phyloP scores from a whole-genome alignment of 176 grass and related monocot genomes.

The Avena insularis region DNA sequence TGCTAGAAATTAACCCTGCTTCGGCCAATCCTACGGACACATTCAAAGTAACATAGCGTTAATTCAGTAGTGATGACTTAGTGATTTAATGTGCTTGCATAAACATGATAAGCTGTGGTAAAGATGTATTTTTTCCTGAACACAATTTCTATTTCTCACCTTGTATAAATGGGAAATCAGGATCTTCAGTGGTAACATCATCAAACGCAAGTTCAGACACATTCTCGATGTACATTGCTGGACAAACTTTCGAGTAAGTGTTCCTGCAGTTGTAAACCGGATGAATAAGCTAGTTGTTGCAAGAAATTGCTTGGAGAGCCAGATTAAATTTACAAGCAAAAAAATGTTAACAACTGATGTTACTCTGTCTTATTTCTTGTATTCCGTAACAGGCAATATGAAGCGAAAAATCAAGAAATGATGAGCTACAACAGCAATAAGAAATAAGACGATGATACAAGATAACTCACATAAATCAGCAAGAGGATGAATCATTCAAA shows the following conservation, averaged over 20 bases:
- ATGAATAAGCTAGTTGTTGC: constrained; percentile 36
- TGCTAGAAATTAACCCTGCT: constrained; percentile 88
- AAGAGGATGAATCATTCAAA: constrained; percentile 16
- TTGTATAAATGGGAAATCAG: constrained; percentile 91
- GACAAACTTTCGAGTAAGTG: constrained; percentile 90
- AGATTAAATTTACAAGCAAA: constrained; percentile 5
- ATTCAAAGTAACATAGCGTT: constrained; percentile 31
- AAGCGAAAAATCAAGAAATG: constrained; percentile 1
- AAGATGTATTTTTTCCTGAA: constrained; percentile 30
- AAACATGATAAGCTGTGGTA: constrained; percentile 35
- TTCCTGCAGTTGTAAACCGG: constrained; percentile 61
- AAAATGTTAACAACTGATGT: not conserved
- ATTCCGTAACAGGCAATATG: constrained; percentile 7
- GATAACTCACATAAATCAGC: constrained; percentile 33
- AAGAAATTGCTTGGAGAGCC: not conserved
- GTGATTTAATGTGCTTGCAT: not conserved
- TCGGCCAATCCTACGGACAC: constrained; percentile 81
- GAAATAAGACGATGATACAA: not conserved
- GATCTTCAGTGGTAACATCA: constrained; percentile 84
- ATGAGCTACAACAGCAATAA: not conserved
- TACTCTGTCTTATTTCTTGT: not conserved
- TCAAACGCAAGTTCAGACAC: constrained; percentile 94
- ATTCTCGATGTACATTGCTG: constrained; percentile 98
- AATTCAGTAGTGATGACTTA: constrained; percentile 22
- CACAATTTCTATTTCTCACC: constrained; percentile 57